Percentiles rank a stretch among this genome's conserved stretches.
Conservation (phyloP, 2,329 filamentous ascomycete genomes). For the Colletotrichum cuscutae region DNA sequence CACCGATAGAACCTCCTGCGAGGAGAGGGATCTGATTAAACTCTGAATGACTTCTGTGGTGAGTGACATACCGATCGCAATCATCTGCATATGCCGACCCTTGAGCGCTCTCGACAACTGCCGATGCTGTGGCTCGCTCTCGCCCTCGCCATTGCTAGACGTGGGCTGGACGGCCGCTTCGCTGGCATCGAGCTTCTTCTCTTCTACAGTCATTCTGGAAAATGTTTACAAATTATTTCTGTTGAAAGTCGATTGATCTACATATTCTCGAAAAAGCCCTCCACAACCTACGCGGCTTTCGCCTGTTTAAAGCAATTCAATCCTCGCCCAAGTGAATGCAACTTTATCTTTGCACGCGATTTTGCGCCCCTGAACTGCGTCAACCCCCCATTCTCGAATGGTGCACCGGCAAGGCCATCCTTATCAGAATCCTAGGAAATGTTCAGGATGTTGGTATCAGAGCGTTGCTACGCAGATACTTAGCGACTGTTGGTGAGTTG, state of each 20-base stretch:
- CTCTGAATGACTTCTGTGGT: conserved; percentile 26
- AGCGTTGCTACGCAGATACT: neutral
- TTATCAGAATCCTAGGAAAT: neutral
- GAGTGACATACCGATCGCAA: conserved; percentile 59
- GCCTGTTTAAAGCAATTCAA: neutral
- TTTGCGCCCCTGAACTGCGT: neutral
- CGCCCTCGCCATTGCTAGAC: neutral
- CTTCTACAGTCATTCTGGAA: neutral
- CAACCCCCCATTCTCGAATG: neutral
- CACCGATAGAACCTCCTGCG: conserved; percentile 71
- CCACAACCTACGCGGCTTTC: neutral
- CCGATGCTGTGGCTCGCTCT: neutral
- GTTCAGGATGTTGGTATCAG: neutral
- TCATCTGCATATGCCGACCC: conserved; percentile 70
- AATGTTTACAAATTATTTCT: neutral
- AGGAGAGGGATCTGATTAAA: conserved; percentile 62
- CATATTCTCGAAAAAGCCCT: neutral
- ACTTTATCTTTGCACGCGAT: neutral
- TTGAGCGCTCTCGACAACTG: conserved; percentile 48
- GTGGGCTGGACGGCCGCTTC: neutral
- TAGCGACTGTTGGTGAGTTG: neutral
- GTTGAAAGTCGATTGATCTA: neutral
- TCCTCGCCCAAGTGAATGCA: neutral
- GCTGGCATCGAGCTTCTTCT: neutral
- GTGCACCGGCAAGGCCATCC: neutral